Percentiles rank a stretch among this genome's conserved stretches.
Conservation (phyloP, 1,284 basidiomycete genomes). For the Tylopilus sp. region DNA sequence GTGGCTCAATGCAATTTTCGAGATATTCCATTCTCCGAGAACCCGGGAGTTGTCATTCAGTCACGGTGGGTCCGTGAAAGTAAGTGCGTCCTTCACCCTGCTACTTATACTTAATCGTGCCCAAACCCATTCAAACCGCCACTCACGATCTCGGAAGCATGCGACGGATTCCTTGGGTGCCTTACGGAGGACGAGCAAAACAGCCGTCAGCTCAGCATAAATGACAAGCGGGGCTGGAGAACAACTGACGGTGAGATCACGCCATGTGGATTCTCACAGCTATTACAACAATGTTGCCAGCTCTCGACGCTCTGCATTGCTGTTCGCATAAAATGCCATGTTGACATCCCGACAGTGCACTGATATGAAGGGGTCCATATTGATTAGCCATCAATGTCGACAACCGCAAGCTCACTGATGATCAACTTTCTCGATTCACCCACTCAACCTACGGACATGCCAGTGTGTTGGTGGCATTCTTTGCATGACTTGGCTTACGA, state of each 20-base stretch:
- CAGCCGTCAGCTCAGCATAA: slow-evolving; percentile 1
- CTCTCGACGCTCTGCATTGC: slow-evolving; percentile 3
- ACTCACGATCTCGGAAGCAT: too few relatives aligned
- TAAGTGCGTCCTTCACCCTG: too few relatives aligned
- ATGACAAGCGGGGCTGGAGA: slow-evolving; percentile 11
- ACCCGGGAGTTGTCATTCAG: too few relatives aligned
- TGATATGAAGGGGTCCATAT: not conserved
- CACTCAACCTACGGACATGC: not conserved
- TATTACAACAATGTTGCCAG: not conserved
- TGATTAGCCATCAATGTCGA: not conserved
- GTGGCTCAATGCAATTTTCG: too few relatives aligned
- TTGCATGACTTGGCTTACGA: not conserved
- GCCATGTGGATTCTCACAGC: not conserved
- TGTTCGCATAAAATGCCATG: not conserved
- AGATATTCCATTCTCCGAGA: too few relatives aligned
- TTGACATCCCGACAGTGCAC: not conserved
- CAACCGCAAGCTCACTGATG: not conserved
- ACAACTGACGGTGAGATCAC: slow-evolving; percentile 5
- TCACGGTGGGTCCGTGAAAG: too few relatives aligned
- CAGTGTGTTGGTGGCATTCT: not conserved
- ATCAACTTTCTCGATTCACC: not conserved
- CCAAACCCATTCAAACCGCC: too few relatives aligned
- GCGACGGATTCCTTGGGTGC: too few relatives aligned
- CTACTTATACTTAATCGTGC: too few relatives aligned
- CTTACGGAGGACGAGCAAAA: too few relatives aligned